A percentile compares a stretch with the other conserved stretches of the same genome.
phyloP scores from a whole-genome alignment of 2,329 filamentous ascomycete genomes.

The Ceratocystis variospora region DNA sequence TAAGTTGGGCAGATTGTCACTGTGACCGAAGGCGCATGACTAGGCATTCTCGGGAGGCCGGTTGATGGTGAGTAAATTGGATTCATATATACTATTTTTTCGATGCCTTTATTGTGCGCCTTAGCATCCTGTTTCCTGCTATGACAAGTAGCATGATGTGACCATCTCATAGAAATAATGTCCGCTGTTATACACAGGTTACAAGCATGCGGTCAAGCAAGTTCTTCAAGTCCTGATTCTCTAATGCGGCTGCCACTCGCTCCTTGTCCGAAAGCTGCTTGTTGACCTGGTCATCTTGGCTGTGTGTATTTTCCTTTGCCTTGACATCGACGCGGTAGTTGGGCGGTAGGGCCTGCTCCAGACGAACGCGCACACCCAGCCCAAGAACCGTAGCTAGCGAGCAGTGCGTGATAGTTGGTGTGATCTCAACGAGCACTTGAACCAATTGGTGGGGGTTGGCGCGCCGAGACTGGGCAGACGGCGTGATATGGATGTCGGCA shows the following conservation, averaged over 20 bases:
- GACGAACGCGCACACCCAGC: conserved; percentile 74
- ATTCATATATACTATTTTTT: background rate
- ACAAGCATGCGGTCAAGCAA: conserved; percentile 90
- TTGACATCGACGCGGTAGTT: conserved; percentile 84
- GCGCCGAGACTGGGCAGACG: conserved; percentile 26
- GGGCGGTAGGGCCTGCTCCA: conserved; percentile 81
- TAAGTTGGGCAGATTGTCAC: no score
- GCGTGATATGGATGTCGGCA: conserved; percentile 70
- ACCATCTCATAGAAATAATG: background rate
- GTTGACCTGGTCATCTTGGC: conserved; percentile 86
- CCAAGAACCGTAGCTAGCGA: conserved; percentile 93
- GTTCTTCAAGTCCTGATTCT: conserved; percentile 79
- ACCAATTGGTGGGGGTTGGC: conserved; percentile 44
- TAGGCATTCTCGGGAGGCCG: background rate
- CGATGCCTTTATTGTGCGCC: background rate
- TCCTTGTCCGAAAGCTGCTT: conserved; percentile 97
- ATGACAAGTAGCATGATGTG: background rate
- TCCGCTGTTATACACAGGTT: conserved; percentile 42
- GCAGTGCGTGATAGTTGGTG: conserved; percentile 93
- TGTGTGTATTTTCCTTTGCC: conserved; percentile 94
- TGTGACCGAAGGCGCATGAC: no score
- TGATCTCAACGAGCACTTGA: conserved; percentile 75
- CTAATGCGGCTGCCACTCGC: conserved; percentile 81
- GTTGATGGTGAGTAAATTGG: background rate
- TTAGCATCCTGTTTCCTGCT: conserved; percentile 5